Conservation (phyloP, 345 rosid genomes). For the Viola odorata region DNA sequence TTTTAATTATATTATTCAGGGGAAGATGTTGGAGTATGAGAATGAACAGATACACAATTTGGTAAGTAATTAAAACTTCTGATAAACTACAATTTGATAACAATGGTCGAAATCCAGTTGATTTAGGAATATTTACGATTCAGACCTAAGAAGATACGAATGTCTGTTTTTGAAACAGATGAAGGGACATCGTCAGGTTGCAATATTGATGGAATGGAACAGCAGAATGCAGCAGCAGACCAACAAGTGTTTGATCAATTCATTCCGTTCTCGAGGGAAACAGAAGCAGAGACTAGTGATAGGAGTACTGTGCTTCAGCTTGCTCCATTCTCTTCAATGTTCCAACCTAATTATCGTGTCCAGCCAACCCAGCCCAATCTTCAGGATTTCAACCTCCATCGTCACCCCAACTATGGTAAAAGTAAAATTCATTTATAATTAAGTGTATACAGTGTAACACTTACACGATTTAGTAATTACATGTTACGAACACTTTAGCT, state of each 20-base stretch:
- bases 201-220: slow-evolving; percentile 14
- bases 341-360: slow-evolving; percentile 14
- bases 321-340: slow-evolving; percentile 10
- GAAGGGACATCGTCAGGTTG: slow-evolving; percentile 1
- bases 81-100: background rate
- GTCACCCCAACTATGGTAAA: slow-evolving; percentile 14
- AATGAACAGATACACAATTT: slow-evolving; percentile 26
- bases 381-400: slow-evolving; percentile 24
- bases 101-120: background rate
- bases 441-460: no score
- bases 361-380: slow-evolving; percentile 31
- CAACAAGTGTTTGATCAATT: slow-evolving; percentile 17
- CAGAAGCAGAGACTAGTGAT: background rate
- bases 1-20: slow-evolving; percentile 9
- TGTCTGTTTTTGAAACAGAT: background rate
- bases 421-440: no score
- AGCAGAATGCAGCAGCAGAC: background rate
- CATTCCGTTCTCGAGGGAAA: slow-evolving; percentile 21
- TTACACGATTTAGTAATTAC: no score
- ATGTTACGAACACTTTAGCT: no score
- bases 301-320: slow-evolving; percentile 22
- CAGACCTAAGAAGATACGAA: background rate
- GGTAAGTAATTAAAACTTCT: slow-evolving; percentile 14
- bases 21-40: slow-evolving; percentile 31
- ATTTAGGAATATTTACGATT: background rate